phyloP scores from a whole-genome alignment of 352 stramenopile genomes.

The Pythium volutum region DNA sequence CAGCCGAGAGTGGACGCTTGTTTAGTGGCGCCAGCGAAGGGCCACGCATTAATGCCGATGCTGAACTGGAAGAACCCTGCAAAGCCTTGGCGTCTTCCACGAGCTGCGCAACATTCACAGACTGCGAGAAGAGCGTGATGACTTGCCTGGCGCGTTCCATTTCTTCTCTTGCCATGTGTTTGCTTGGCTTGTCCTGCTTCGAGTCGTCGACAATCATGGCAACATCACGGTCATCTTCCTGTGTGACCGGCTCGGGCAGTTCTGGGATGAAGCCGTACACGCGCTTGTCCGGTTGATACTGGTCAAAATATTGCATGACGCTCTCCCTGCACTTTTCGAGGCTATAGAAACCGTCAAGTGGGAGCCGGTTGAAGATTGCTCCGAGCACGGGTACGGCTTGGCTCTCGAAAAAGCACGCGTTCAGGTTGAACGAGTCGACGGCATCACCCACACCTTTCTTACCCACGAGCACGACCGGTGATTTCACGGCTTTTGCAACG shows the following conservation, averaged over 20 bases:
- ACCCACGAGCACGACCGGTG: slow-evolving; percentile 93
- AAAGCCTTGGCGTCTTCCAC: slow-evolving; percentile 19
- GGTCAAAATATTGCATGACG: slow-evolving; percentile 91
- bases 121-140: slow-evolving; percentile 26
- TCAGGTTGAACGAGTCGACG: slow-evolving; percentile 97
- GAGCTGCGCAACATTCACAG: slow-evolving; percentile 23
- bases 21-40: slow-evolving; percentile 14
- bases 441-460: slow-evolving; percentile 96
- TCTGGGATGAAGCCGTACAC: slow-evolving; percentile 88
- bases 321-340: slow-evolving; percentile 88
- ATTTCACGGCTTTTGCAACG: slow-evolving; percentile 57
- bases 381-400: slow-evolving; percentile 92
- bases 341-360: slow-evolving; percentile 93
- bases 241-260: slow-evolving; percentile 27
- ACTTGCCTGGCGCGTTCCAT: slow-evolving; percentile 21
- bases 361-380: slow-evolving; percentile 95
- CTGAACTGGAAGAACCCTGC: not conserved
- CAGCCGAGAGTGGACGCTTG: slow-evolving; percentile 7
- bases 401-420: slow-evolving; percentile 94
- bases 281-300: slow-evolving; percentile 60
- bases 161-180: slow-evolving; percentile 23
- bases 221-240: slow-evolving; percentile 6
- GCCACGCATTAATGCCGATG: not conserved
- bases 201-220: slow-evolving; percentile 21
- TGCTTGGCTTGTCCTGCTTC: not conserved